phyloP scores from a whole-genome alignment of 169 alveolate species.

The Cyclospora cayetanensis region DNA sequence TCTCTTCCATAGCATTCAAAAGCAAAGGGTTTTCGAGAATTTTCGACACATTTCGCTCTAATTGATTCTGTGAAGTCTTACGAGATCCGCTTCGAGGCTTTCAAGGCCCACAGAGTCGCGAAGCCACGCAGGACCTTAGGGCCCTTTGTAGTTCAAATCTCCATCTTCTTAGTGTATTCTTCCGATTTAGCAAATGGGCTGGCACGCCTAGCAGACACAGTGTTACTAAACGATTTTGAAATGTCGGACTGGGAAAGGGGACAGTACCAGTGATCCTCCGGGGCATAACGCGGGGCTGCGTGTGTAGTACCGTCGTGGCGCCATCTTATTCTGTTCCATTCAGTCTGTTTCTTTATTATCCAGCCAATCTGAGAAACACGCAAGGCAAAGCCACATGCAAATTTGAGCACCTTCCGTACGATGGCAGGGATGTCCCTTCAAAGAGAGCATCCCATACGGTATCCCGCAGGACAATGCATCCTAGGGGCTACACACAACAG shows the following conservation, averaged over 20 bases:
- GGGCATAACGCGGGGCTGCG: not conserved
- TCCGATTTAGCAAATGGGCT: not conserved
- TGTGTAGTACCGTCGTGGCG: not conserved
- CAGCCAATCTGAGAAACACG: not conserved
- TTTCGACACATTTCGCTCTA: too few species aligned
- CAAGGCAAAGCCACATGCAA: not conserved
- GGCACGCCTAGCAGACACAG: not conserved
- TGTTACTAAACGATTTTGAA: not conserved
- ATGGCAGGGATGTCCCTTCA: too few species aligned
- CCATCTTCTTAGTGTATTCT: not conserved
- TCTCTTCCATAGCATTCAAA: too few species aligned
- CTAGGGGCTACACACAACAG: too few species aligned
- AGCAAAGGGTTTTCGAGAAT: too few species aligned
- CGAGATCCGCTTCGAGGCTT: too few species aligned
- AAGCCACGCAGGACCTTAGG: too few species aligned
- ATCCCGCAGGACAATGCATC: too few species aligned
- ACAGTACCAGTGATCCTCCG: not conserved
- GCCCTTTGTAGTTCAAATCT: too few species aligned
- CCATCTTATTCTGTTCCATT: not conserved
- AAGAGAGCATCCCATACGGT: too few species aligned
- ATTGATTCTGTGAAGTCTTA: too few species aligned
- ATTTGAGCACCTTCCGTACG: not conserved
- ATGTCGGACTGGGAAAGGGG: not conserved
- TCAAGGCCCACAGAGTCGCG: too few species aligned
- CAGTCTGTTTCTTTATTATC: not conserved